A percentile compares a stretch with the other conserved stretches of the same genome.
phyloP scores from a whole-genome alignment of 768 basidiomycete species.

The Hygrocybe coccinea region DNA sequence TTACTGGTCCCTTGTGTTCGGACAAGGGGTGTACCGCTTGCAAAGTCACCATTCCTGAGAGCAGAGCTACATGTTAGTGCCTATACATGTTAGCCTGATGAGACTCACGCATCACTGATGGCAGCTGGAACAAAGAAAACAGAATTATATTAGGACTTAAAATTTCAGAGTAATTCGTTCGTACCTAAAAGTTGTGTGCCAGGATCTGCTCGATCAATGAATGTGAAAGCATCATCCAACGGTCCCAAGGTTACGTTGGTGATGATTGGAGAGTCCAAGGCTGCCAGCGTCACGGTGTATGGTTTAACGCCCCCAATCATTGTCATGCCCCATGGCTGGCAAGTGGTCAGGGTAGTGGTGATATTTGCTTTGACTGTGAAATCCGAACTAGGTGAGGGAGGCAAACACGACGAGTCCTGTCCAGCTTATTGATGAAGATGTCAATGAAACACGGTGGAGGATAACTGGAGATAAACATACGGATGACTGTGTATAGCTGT shows the following conservation, averaged over 20 bases:
- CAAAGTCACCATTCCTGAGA: conserved; percentile 32
- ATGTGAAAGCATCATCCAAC: conserved; percentile 37
- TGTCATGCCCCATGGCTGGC: conserved; percentile 43
- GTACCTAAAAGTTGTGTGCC: conserved; percentile 37
- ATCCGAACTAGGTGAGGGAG: conserved; percentile 4
- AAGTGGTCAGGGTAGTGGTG: conserved; percentile 36
- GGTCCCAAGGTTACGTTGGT: conserved; percentile 39
- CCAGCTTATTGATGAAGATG: conserved; percentile 10
- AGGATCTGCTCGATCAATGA: conserved; percentile 39
- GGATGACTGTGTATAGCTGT: conserved; percentile 30
- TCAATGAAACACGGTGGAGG: background rate
- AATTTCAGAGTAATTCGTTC: conserved; percentile 6
- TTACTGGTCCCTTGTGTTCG: conserved; percentile 27
- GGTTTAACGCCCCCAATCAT: conserved; percentile 43
- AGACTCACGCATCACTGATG: conserved; percentile 41
- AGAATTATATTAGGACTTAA: background rate
- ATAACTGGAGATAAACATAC: conserved; percentile 24
- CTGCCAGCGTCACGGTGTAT: conserved; percentile 39
- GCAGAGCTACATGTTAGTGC: background rate
- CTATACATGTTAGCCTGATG: background rate
- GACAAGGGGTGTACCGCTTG: conserved; percentile 19
- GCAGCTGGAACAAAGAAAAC: conserved; percentile 31
- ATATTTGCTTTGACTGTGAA: conserved; percentile 32
- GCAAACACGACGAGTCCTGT: conserved; percentile 13
- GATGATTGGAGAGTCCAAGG: conserved; percentile 33